These are phyloP conservation scores for Backusella liffmaniae DNA, from an alignment of 192 early-diverging fungal species.

Conservation along the genomic window DNA sequence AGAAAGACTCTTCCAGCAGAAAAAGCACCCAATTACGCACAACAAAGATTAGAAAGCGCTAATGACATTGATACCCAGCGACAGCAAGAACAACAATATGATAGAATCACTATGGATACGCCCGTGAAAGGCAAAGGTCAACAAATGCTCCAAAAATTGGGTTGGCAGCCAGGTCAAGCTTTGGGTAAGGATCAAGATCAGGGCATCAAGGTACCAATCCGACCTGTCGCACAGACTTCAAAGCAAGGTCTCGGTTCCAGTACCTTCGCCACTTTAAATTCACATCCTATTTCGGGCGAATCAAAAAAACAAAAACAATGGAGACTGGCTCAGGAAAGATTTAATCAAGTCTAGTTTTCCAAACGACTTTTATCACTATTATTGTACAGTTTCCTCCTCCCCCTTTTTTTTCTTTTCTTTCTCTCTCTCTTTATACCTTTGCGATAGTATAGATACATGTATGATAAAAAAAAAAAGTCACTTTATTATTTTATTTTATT, in stretches of 20 bases:
- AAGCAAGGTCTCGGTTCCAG: not conserved
- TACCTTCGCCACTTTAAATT: not conserved
- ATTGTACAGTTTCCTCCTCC: not conserved
- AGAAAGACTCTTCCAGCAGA: conserved; percentile 3
- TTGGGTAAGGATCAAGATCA: conserved; percentile 37
- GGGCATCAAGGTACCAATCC: conserved; percentile 15
- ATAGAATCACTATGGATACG: conserved; percentile 37
- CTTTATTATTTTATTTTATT: too few relatives aligned
- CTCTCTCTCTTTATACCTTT: not conserved
- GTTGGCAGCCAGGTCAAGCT: conserved; percentile 67
- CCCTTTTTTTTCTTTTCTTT: not conserved
- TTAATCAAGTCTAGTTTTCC: not conserved
- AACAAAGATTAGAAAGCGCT: not conserved
- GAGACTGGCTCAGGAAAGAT: conserved; percentile 18
- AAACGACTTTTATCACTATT: too few relatives aligned
- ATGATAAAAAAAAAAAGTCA: too few relatives aligned
- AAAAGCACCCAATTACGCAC: not conserved
- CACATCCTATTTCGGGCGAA: not conserved
- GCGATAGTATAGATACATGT: too few relatives aligned
- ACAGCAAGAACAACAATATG: not conserved
- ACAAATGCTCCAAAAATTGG: conserved; percentile 60
- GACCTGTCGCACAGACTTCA: not conserved
- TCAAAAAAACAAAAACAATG: conserved; percentile 7
- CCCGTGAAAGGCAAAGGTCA: conserved; percentile 62
- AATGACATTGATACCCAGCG: not conserved